A percentile compares a stretch with the other conserved stretches of the same genome.
These are phyloP conservation scores for Teunomyces tritomae DNA, from an alignment of 805 yeast genomes.

Conservation along the genomic window DNA sequence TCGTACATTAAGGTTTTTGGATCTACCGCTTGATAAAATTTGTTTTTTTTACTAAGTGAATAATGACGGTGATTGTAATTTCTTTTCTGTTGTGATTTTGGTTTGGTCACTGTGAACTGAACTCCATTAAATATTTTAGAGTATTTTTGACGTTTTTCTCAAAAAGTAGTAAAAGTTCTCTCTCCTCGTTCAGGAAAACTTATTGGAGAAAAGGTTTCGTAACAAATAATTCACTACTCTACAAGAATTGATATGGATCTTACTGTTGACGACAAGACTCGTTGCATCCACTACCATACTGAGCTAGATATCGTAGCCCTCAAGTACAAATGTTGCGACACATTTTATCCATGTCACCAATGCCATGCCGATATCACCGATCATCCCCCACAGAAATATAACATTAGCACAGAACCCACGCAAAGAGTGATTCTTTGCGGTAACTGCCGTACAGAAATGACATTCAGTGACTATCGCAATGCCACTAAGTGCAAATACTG, in stretches of 20 bases:
- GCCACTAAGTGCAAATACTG: constrained; percentile 24
- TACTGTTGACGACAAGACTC: constrained; percentile 18
- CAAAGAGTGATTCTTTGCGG: constrained; percentile 36
- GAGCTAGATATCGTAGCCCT: constrained; percentile 37
- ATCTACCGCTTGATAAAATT: not conserved
- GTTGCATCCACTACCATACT: constrained; percentile 38
- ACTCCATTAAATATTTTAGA: too few relatives aligned
- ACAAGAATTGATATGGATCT: not conserved
- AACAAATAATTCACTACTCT: not conserved
- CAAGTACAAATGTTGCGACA: constrained; percentile 36
- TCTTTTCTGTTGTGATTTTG: too few relatives aligned
- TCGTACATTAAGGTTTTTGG: not conserved
- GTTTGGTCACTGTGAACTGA: too few relatives aligned
- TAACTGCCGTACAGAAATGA: constrained; percentile 26
- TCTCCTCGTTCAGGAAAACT: too few relatives aligned
- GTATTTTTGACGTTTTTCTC: too few relatives aligned
- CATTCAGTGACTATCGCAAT: constrained; percentile 25
- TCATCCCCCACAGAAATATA: constrained; percentile 2
- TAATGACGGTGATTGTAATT: too few relatives aligned
- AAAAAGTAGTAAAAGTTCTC: too few relatives aligned
- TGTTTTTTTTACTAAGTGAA: too few relatives aligned
- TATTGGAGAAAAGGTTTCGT: too few relatives aligned
- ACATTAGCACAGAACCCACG: not conserved
- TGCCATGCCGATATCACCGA: constrained; percentile 27
- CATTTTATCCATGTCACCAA: constrained; percentile 38